Evolutionary conservation across 257 asterid species (phyloP), one percentile per base, ranked within the genome.

Genomic region (Nicotiana noctiflora): DNA sequence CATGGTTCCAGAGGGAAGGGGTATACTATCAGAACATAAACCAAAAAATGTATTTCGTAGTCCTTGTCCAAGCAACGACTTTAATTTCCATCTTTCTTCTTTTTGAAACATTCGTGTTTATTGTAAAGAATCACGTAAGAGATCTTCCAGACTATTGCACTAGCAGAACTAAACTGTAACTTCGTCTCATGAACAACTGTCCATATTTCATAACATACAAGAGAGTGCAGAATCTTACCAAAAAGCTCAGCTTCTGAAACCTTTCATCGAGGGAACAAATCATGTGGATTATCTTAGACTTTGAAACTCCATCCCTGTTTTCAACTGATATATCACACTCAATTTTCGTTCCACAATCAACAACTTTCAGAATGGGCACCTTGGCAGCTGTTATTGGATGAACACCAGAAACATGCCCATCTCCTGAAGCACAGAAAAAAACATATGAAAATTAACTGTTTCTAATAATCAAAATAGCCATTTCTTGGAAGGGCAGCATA

Each of bases 251-350:
- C 92, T 88, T 93, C 81, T 84, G 92, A 89, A 95, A 92, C 86
- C 99, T 91, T 84, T 92, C 97, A 84, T 95, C 98, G 79, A 95
- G 89, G 61, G 97, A 88, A 76, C 96, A 87, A 86, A 95, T 91
- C 65, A 92, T 84, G 80, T 87, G 85, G 84, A 95, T 89, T 85
- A 95, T 86, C 84, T 79, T 84, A 81, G 99, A 95, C 87, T 95
- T 95, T 86, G 87, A 82, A 83, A 95, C 90, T 70, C 99, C 99
- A 76, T 95, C 99, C 89, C 97, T 88, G 84, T 93, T 95, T 89
- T 95, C 99, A 87, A 95, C 90, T 32, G 99, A 95, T 84, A 95
- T 87, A 92, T 95, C 99, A 82, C 99, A 95, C 86, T 93, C 97
- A 78, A 95, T 92, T 83, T 97, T 92, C 74, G 99, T 93, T 86